Conservation (phyloP, 345 rosid species). For the Eucalyptus pauciflora region DNA sequence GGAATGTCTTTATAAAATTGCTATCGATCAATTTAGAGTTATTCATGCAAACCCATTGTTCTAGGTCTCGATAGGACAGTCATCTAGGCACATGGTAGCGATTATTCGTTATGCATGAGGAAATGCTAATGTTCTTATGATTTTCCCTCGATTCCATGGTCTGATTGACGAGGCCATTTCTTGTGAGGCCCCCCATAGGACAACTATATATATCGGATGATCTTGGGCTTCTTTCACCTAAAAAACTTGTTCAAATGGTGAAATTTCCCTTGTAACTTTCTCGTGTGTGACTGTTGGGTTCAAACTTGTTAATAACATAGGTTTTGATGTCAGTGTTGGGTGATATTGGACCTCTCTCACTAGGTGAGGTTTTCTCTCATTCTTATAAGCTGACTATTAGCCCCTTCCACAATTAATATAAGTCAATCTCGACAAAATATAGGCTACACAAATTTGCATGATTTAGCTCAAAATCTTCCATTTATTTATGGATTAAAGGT, state of each 20-base stretch:
- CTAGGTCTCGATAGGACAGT: background rate
- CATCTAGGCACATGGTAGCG: background rate
- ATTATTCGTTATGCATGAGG: background rate
- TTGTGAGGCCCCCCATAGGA: background rate
- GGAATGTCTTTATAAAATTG: background rate
- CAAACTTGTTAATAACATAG: too few relatives aligned
- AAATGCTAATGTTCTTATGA: background rate
- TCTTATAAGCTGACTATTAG: too few relatives aligned
- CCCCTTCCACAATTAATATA: too few relatives aligned
- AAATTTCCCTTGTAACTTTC: too few relatives aligned
- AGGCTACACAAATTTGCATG: background rate
- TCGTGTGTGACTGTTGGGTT: accelerated
- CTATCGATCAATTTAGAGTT: background rate
- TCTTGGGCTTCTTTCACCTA: too few relatives aligned
- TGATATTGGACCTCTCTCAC: too few relatives aligned
- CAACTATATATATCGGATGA: background rate
- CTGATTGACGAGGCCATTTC: too few relatives aligned
- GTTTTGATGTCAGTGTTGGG: too few relatives aligned
- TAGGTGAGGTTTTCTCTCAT: too few relatives aligned
- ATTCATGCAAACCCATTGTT: background rate
- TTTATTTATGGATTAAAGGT: too few relatives aligned
- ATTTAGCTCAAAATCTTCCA: background rate
- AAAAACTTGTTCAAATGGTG: too few relatives aligned
- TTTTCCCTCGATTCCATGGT: background rate
- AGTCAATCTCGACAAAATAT: too few relatives aligned